A percentile compares a stretch with the other conserved stretches of the same genome.
Conservation (phyloP, 2,329 filamentous ascomycete species). For the Paecilomyces fulvus region DNA sequence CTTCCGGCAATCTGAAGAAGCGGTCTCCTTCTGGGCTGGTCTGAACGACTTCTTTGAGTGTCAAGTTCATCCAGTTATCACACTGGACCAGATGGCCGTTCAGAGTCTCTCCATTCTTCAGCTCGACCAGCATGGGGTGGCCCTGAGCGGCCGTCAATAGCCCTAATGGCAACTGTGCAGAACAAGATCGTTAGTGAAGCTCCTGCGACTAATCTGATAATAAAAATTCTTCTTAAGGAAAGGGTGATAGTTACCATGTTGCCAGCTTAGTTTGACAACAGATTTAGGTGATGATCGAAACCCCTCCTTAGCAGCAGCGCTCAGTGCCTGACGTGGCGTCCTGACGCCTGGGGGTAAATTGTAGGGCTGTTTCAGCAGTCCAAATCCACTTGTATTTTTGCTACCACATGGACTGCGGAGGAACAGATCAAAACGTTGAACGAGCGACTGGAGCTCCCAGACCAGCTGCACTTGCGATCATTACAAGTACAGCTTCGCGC, state of each 20-base stretch:
- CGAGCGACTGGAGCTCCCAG: not conserved
- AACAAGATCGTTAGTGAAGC: not conserved
- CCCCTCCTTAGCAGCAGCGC: not conserved
- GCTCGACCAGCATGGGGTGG: constrained; percentile 94
- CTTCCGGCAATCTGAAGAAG: constrained; percentile 85
- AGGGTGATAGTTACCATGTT: not conserved
- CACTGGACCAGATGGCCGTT: constrained; percentile 94
- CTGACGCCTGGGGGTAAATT: not conserved
- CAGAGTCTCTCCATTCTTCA: constrained; percentile 94
- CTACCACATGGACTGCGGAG: not conserved
- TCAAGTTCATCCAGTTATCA: constrained; percentile 99
- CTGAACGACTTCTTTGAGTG: constrained; percentile 92
- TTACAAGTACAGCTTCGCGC: not conserved
- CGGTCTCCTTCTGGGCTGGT: constrained; percentile 92
- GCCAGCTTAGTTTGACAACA: not conserved
- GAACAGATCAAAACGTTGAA: not conserved
- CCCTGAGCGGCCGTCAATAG: constrained; percentile 92
- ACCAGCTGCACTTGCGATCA: constrained; percentile 2
- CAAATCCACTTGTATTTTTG: not conserved
- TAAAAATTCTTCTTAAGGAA: not conserved
- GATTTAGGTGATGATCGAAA: not conserved
- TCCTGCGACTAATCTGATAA: constrained; percentile 2
- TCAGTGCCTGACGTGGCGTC: not conserved
- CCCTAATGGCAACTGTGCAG: constrained; percentile 54
- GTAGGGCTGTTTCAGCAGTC: not conserved